phyloP scores from a whole-genome alignment of 495 filamentous ascomycete genomes.

The Trichoderma gamsii region DNA sequence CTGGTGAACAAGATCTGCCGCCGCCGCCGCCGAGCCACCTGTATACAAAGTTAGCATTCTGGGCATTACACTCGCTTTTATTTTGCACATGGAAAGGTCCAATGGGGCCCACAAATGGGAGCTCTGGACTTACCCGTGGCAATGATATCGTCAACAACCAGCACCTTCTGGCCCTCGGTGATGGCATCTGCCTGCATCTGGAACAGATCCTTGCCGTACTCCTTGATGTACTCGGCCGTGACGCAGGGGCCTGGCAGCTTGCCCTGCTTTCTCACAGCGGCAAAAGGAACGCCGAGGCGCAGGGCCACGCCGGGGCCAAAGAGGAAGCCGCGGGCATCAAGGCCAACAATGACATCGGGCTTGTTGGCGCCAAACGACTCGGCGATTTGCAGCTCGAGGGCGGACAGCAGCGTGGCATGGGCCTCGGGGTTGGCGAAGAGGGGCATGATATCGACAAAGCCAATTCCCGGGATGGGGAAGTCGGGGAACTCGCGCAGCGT shows the following conservation, averaged over 20 bases:
- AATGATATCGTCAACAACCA: slow-evolving; percentile 97
- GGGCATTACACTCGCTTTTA: too few relatives aligned
- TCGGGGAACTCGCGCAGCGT: slow-evolving; percentile 70
- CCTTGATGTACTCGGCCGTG: slow-evolving; percentile 82
- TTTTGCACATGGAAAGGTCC: not conserved
- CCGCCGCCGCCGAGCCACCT: slow-evolving; percentile 90
- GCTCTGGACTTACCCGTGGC: slow-evolving; percentile 69
- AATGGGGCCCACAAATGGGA: not conserved
- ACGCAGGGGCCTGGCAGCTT: slow-evolving; percentile 88
- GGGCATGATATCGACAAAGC: slow-evolving; percentile 98
- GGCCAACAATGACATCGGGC: slow-evolving; percentile 85
- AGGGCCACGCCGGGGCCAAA: slow-evolving; percentile 89
- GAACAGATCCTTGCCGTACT: slow-evolving; percentile 95
- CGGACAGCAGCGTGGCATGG: slow-evolving; percentile 73
- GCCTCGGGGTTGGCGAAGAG: slow-evolving; percentile 77
- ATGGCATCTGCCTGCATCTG: slow-evolving; percentile 87
- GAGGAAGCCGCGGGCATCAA: slow-evolving; percentile 93
- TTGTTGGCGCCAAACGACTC: slow-evolving; percentile 41
- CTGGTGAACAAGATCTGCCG: slow-evolving; percentile 76
- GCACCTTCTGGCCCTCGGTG: slow-evolving; percentile 78
- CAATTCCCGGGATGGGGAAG: slow-evolving; percentile 89
- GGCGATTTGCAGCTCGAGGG: slow-evolving; percentile 76
- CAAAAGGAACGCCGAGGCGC: slow-evolving; percentile 79
- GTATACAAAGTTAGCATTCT: slow-evolving; percentile 16
- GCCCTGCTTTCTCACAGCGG: slow-evolving; percentile 90